Percentiles rank a stretch among this genome's conserved stretches.
phyloP scores from a whole-genome alignment of 108 stramenopile genomes.

The Chaetoceros tenuissimus region DNA sequence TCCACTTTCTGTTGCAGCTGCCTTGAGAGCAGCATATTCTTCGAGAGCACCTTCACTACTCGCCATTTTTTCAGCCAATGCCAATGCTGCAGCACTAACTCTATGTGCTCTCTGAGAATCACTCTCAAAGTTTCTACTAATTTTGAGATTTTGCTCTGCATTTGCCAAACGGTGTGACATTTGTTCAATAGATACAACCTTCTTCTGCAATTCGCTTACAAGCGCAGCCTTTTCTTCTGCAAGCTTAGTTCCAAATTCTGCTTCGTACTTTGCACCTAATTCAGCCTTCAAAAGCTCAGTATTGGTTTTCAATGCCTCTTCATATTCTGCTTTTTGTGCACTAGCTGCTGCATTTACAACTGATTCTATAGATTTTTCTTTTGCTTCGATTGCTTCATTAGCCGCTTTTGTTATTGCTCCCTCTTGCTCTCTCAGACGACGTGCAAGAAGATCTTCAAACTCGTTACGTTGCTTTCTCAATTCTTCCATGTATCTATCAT shows the following conservation, averaged over 20 bases:
- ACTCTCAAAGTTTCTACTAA: constrained; percentile 36
- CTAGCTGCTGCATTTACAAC: constrained; percentile 45
- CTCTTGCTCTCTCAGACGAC: constrained; percentile 51
- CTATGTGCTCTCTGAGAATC: constrained; percentile 62
- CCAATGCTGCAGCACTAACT: constrained; percentile 68
- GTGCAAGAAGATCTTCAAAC: constrained; percentile 48
- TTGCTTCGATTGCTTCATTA: constrained; percentile 46
- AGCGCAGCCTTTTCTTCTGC: constrained; percentile 32
- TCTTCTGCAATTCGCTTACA: constrained; percentile 40
- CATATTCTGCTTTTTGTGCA: constrained; percentile 34
- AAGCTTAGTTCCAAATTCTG: constrained; percentile 24
- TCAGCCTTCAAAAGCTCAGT: constrained; percentile 30
- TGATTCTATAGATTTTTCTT: constrained; percentile 46
- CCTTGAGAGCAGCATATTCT: constrained; percentile 52
- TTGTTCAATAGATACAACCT: constrained; percentile 30
- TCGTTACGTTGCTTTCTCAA: constrained; percentile 70
- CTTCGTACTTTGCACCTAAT: constrained; percentile 40
- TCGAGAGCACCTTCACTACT: constrained; percentile 40
- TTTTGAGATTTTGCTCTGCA: constrained; percentile 46
- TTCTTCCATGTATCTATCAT: constrained; percentile 35
- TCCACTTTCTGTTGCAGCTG: constrained; percentile 41
- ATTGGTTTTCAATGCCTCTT: constrained; percentile 16
- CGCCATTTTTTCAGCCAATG: constrained; percentile 59
- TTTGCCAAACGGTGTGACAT: constrained; percentile 44
- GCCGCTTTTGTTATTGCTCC: constrained; percentile 34